Base-by-base conservation (phyloP, 495 filamentous ascomycete genomes). In the Podospora sp. region DNA sequence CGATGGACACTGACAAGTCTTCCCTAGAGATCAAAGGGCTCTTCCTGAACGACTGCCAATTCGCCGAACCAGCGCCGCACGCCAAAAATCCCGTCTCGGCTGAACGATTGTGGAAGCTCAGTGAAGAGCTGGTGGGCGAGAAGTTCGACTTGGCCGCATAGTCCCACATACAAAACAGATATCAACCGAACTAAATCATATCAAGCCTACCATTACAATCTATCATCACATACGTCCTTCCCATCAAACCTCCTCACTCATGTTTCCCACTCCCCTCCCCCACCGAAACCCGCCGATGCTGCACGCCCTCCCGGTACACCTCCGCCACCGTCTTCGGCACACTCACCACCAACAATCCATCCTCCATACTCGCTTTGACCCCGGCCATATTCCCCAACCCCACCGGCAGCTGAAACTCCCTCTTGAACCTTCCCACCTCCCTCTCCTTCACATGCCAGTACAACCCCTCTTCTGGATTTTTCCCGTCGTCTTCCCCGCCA, bases 21-120 rank as follows among this genome's bases (percentile, higher is more conserved):
- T 27, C 50, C 56, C 53, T 50, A 84, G 83, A 71, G 67, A 69
- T 66, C 26, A 73, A 71, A 50, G 79, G 75, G 11, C 60, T 81
- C 21, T 82, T 82, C 55, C 56, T 82, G 18, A 58, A 72, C 2
- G 78, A 82, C 40, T 82, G 80, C 58, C 80, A 82, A 57, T 75
- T 80, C 50, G 27, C 49, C 6, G 70, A 71, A 0, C 67, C 73
- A 0, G 16, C 11, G 1, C 21, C 59, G 2, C 72, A 76, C 36
- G 73, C 73, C 9, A 50, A 69, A 65, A 53, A 79, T 76, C 65
- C 75, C 51, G 73, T 74, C 6, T 74, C 75, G n/a, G 86, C 83
- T 5, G 85, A 84, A 24, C 78, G 73, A 53, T 65, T 87, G 14
- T 86, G 84, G 84, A 75, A 70, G 52, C 52, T 82, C 52, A 87